These are phyloP conservation scores for Flaveria brownii DNA, from an alignment of 129 eudicot species.

Conservation along the genomic window DNA sequence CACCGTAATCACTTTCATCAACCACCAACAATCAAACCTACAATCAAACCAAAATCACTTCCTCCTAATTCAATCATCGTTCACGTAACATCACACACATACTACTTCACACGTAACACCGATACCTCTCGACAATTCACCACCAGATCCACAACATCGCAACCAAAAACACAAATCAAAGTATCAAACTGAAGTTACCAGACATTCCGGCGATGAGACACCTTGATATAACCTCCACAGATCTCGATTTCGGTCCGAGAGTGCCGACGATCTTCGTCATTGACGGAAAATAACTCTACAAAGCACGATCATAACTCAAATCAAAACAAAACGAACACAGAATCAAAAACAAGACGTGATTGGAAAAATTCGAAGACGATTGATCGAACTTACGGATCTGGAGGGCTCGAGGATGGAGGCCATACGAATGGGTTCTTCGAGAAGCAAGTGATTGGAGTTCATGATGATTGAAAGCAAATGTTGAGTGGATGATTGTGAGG, in stretches of 20 bases:
- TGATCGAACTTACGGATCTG: conserved; percentile 48
- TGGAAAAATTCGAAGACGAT: not conserved
- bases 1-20: not conserved
- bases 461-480: conserved; percentile 15
- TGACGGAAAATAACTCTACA: conserved; percentile 78
- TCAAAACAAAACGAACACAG: too few relatives aligned
- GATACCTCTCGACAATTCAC: not conserved
- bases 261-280: conserved; percentile 91
- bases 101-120: not conserved
- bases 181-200: conserved; percentile 36
- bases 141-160: conserved; percentile 25
- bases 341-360: not conserved
- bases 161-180: not conserved
- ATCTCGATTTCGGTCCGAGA: conserved; percentile 77
- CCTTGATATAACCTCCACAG: conserved; percentile 73
- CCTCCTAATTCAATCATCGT: too few relatives aligned
- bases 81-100: too few relatives aligned
- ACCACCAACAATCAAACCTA: not conserved
- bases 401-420: conserved; percentile 82
- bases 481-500: too few relatives aligned
- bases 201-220: conserved; percentile 95
- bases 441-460: conserved; percentile 67
- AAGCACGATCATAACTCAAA: not conserved
- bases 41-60: not conserved
- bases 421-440: conserved; percentile 81